phyloP scores from a whole-genome alignment of 2,329 filamentous ascomycete genomes.

The Curvularia sp. region DNA sequence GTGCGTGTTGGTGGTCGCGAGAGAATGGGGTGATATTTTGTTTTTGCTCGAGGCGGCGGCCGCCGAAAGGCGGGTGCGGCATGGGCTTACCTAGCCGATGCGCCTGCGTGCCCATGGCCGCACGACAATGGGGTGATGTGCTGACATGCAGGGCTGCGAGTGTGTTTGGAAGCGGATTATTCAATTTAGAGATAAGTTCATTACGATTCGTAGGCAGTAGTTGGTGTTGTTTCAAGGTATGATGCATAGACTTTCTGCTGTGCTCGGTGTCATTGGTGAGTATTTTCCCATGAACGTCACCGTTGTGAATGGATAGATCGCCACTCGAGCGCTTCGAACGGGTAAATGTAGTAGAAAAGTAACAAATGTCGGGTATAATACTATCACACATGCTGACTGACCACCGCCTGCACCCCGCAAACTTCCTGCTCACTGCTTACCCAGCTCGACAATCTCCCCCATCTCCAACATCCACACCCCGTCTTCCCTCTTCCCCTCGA shows the following conservation, averaged over 20 bases:
- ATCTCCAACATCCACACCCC: constrained; percentile 67
- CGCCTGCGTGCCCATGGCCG: not conserved
- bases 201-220: not conserved
- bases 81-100: constrained; percentile 12
- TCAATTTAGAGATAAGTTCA: not conserved
- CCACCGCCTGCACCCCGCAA: not conserved
- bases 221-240: not conserved
- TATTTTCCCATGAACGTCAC: no score
- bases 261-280: not conserved
- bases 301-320: not conserved
- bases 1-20: constrained; percentile 15
- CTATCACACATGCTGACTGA: not conserved
- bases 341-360: not conserved
- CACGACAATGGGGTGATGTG: constrained; percentile 15
- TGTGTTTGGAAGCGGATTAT: not conserved
- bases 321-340: not conserved
- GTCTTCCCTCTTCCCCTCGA: constrained; percentile 62
- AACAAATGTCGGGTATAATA: constrained; percentile 4
- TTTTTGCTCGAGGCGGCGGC: constrained; percentile 24
- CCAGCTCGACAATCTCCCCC: constrained; percentile 70
- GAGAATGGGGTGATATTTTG: constrained; percentile 37
- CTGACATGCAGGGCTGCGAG: not conserved
- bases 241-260: not conserved
- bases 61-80: constrained; percentile 22
- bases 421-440: constrained; percentile 48